Conservation (phyloP, 2,329 filamentous ascomycete species). For the Ophiostoma perfectum region DNA sequence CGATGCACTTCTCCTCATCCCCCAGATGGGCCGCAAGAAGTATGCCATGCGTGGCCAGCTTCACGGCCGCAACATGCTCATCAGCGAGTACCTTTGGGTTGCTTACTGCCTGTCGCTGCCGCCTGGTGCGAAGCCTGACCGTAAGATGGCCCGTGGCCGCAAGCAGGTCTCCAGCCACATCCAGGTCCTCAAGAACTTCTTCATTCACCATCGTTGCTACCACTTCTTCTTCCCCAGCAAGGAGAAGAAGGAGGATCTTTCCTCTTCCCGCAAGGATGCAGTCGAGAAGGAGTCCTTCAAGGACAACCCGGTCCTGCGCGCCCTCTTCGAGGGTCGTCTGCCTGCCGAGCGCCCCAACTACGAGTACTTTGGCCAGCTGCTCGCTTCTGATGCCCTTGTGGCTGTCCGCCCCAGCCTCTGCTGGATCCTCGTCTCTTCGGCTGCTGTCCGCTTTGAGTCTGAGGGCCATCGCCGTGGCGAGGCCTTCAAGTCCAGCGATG, state of each 20-base stretch:
- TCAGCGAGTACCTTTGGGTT: constrained; percentile 62
- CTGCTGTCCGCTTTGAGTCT: constrained; percentile 46
- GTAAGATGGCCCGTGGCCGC: constrained; percentile 43
- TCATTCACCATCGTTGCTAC: constrained; percentile 56
- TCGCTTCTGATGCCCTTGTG: constrained; percentile 50
- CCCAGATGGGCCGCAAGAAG: constrained; percentile 61
- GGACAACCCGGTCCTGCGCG: constrained; percentile 58
- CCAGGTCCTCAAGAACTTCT: constrained; percentile 64
- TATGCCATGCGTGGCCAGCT: constrained; percentile 59
- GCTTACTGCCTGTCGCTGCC: constrained; percentile 43
- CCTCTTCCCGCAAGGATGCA: constrained; percentile 31
- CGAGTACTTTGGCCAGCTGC: constrained; percentile 54
- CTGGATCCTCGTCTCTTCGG: constrained; percentile 55
- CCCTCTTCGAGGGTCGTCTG: constrained; percentile 52
- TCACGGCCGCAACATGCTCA: constrained; percentile 65
- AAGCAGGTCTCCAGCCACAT: constrained; percentile 68
- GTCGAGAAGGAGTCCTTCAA: constrained; percentile 54
- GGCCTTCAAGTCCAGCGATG: constrained; percentile 38
- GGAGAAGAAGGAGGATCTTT: constrained; percentile 48
- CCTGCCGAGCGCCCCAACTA: constrained; percentile 57
- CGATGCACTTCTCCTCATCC: constrained; percentile 61
- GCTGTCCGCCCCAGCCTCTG: constrained; percentile 53
- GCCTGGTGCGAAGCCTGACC: constrained; percentile 42
- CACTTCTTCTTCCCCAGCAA: constrained; percentile 56
- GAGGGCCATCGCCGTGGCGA: constrained; percentile 35